Conservation (phyloP, 2,329 filamentous ascomycete species). For the Fusarium siculi region DNA sequence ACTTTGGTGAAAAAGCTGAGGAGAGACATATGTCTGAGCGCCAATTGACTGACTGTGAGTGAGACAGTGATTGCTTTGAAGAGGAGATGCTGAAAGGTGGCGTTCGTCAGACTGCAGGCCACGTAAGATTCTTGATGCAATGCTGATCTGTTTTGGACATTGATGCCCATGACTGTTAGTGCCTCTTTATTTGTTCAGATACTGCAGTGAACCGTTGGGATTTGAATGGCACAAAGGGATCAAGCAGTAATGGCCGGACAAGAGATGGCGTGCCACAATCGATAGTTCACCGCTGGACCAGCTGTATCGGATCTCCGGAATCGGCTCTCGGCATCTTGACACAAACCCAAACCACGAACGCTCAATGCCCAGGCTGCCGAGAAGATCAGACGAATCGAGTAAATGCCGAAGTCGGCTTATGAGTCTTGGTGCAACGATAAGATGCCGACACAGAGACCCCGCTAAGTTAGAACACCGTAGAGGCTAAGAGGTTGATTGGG, state of each 20-base stretch:
- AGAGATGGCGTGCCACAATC: neutral
- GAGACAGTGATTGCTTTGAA: neutral
- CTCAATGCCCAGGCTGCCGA: no score
- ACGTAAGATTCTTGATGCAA: neutral
- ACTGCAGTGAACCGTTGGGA: neutral
- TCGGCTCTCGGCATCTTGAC: neutral
- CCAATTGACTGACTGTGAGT: neutral
- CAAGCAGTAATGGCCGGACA: neutral
- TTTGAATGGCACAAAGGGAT: neutral
- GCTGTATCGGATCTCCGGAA: neutral
- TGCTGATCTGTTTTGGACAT: neutral
- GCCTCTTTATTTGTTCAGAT: no score
- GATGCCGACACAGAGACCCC: fast-evolving
- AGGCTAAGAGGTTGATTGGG: no score
- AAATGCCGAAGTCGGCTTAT: neutral
- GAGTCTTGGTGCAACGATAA: neutral
- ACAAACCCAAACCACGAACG: neutral
- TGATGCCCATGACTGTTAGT: neutral
- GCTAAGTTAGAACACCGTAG: neutral
- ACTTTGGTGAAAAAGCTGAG: neutral
- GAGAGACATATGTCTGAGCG: no score
- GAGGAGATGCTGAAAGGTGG: neutral
- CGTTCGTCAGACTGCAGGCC: neutral
- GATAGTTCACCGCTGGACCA: neutral
- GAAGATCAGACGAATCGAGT: no score